Percentiles rank a stretch among this genome's conserved stretches.
These are phyloP conservation scores for Ogataea neopini DNA, from an alignment of 805 yeast genomes.

Conservation along the genomic window DNA sequence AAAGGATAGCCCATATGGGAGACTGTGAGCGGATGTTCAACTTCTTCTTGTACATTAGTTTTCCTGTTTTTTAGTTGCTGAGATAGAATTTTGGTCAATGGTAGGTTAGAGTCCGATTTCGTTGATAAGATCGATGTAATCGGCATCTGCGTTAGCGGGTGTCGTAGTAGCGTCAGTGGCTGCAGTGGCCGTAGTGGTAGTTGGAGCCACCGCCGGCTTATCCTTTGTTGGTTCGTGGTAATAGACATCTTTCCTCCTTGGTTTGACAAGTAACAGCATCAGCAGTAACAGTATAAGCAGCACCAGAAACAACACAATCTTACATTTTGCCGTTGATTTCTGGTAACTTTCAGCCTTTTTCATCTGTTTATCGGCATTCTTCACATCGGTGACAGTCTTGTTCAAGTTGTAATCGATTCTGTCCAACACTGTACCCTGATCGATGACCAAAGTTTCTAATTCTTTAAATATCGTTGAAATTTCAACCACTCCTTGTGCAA, in stretches of 20 bases:
- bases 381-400: conserved; percentile 73
- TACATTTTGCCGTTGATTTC: conserved; percentile 87
- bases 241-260: conserved; percentile 38
- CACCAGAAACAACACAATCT: conserved; percentile 71
- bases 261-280: conserved; percentile 69
- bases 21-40: conserved; percentile 14
- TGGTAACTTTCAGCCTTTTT: conserved; percentile 78
- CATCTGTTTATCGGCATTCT: conserved; percentile 76
- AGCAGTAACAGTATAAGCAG: conserved; percentile 72
- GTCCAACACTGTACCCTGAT: conserved; percentile 93
- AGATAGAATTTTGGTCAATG: conserved; percentile 1
- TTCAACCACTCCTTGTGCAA: conserved; percentile 94
- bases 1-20: conserved; percentile 46
- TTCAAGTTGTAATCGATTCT: conserved; percentile 90
- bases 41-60: not conserved
- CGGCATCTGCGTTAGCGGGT: not conserved
- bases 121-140: not conserved
- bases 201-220: not conserved
- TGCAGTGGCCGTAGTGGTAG: not conserved
- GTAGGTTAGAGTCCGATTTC: not conserved
- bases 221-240: conserved; percentile 17
- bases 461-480: conserved; percentile 92
- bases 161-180: not conserved
- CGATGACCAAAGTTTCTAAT: conserved; percentile 86
- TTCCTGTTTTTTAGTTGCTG: not conserved